These are phyloP conservation scores for Suillus subalutaceus DNA, from an alignment of 768 basidiomycete genomes.

Conservation along the genomic window DNA sequence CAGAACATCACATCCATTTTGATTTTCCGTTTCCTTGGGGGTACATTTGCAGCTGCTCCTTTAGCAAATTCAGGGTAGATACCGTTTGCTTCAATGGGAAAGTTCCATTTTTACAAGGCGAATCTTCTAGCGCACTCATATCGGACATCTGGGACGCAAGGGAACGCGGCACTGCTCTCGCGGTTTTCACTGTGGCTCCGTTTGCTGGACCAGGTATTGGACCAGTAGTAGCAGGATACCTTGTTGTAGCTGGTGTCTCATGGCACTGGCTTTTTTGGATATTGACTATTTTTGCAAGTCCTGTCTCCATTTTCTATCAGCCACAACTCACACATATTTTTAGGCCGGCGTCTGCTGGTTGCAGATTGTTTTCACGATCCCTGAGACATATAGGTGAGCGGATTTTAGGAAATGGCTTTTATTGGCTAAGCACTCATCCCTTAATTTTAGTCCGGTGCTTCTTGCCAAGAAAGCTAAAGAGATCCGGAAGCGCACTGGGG, in stretches of 20 bases:
- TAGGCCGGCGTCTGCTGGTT: conserved; percentile 54
- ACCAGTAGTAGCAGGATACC: conserved; percentile 54
- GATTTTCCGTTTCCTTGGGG: conserved; percentile 70
- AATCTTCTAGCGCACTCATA: conserved; percentile 46
- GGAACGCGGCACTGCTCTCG: conserved; percentile 64
- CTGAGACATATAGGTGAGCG: conserved; percentile 66
- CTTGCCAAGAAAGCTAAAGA: conserved; percentile 53
- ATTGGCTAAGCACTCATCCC: background rate
- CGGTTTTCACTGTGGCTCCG: conserved; percentile 64
- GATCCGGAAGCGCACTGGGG: conserved; percentile 54
- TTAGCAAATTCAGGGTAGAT: conserved; percentile 68
- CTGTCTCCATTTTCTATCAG: background rate
- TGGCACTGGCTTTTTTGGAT: conserved; percentile 78
- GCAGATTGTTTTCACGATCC: conserved; percentile 55
- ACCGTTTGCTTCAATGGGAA: too few relatives aligned
- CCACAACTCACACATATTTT: conserved; percentile 1
- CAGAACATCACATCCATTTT: conserved; percentile 66
- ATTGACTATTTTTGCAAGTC: conserved; percentile 56
- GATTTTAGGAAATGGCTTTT: background rate
- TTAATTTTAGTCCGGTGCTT: conserved; percentile 49
- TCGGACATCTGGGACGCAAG: conserved; percentile 66
- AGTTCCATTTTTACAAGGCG: conserved; percentile 3
- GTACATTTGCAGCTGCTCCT: conserved; percentile 69
- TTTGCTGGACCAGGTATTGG: conserved; percentile 70
- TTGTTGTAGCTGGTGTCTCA: conserved; percentile 39